These are phyloP conservation scores for Xanthoconium separans DNA, from an alignment of 1,284 basidiomycete species.

Conservation along the genomic window DNA sequence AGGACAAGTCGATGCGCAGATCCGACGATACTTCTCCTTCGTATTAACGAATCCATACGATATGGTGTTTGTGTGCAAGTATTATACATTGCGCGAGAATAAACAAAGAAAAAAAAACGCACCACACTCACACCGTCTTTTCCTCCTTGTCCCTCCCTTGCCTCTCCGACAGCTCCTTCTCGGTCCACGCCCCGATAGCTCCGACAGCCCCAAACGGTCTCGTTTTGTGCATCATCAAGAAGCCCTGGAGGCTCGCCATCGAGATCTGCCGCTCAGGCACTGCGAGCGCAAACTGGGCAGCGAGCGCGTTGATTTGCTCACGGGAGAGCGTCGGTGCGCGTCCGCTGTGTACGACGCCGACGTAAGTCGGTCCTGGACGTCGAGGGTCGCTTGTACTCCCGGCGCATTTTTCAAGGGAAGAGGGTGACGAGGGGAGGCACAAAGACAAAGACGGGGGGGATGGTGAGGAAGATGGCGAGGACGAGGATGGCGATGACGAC, in stretches of 20 bases:
- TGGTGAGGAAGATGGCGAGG: background rate
- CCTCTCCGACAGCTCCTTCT: constrained; percentile 32
- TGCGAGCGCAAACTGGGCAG: constrained; percentile 52
- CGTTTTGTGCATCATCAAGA: constrained; percentile 69
- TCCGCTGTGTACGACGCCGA: constrained; percentile 34
- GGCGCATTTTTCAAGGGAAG: constrained; percentile 18
- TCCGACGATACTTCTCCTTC: too few relatives aligned
- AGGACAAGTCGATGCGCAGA: too few relatives aligned
- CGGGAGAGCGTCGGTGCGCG: constrained; percentile 36
- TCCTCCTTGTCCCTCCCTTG: background rate
- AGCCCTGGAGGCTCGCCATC: constrained; percentile 75
- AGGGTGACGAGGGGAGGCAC: background rate
- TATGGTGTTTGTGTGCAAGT: too few relatives aligned
- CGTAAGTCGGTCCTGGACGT: constrained; percentile 22
- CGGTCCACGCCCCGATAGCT: constrained; percentile 46
- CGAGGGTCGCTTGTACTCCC: constrained; percentile 18
- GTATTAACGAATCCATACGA: too few relatives aligned
- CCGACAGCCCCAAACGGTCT: constrained; percentile 57
- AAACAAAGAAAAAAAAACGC: too few relatives aligned
- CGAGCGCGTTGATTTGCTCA: constrained; percentile 42
- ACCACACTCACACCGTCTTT: background rate
- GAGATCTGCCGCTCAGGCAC: constrained; percentile 63
- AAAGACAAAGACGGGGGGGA: background rate
- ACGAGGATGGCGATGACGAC: background rate
- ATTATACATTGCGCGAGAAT: too few relatives aligned